A percentile compares a stretch with the other conserved stretches of the same genome.
Evolutionary conservation across 306 rosid species (phyloP).

Genomic region (Abrus pulchellus): DNA sequence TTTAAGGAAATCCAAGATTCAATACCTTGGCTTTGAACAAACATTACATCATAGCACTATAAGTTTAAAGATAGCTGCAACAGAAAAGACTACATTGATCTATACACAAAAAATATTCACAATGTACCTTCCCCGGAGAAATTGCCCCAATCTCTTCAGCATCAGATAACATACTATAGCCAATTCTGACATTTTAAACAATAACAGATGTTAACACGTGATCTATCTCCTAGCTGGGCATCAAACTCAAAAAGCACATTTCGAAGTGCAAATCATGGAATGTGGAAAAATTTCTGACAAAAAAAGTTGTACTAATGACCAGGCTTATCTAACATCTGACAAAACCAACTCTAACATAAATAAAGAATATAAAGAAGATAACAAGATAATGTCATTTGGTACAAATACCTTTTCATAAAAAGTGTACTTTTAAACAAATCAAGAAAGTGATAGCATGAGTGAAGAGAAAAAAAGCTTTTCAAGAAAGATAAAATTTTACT

Average conservation of each 20-base stretch:
- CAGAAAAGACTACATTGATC: conserved; percentile 8
- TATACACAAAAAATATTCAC: neutral
- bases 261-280: conserved; percentile 32
- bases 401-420: neutral
- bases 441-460: neutral
- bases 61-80: conserved; percentile 17
- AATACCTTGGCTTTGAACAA: conserved; percentile 33
- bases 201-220: conserved; percentile 26
- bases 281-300: neutral
- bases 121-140: conserved; percentile 78
- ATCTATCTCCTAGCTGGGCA: conserved; percentile 24
- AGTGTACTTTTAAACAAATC: neutral
- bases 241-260: conserved; percentile 13
- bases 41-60: conserved; percentile 22
- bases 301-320: neutral
- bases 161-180: conserved; percentile 80
- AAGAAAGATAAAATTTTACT: neutral
- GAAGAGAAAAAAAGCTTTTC: neutral
- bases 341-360: conserved; percentile 32
- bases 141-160: conserved; percentile 87
- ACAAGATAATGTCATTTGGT: neutral
- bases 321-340: neutral
- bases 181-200: conserved; percentile 74
- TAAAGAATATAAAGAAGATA: neutral
- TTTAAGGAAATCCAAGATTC: conserved; percentile 35